These are phyloP conservation scores for Arthrobotrys iridis DNA, from an alignment of 2,329 filamentous ascomycete species.

Conservation along the genomic window DNA sequence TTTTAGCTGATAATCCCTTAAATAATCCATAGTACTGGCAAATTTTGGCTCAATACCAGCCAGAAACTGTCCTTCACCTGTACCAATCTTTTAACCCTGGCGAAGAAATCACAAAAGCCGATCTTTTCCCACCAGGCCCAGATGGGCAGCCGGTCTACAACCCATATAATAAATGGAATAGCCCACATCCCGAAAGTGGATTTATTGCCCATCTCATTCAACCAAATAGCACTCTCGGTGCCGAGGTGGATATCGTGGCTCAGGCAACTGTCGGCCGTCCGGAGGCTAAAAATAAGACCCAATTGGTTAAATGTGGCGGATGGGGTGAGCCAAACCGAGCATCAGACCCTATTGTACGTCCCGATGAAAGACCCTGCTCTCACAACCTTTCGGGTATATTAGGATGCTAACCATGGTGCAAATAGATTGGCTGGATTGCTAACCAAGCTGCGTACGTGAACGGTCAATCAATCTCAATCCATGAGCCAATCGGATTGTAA, in stretches of 20 bases:
- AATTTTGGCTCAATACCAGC: background rate
- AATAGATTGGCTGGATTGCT: too few relatives aligned
- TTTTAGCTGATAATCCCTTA: background rate
- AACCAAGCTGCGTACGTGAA: too few relatives aligned
- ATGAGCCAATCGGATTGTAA: too few relatives aligned
- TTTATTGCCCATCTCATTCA: conserved; percentile 40
- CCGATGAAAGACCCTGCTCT: too few relatives aligned
- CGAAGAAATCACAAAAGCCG: background rate
- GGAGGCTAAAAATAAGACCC: too few relatives aligned
- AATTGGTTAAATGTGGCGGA: too few relatives aligned
- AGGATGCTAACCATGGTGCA: too few relatives aligned
- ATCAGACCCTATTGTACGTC: too few relatives aligned
- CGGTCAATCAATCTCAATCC: too few relatives aligned
- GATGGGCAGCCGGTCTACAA: background rate
- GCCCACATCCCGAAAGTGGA: conserved; percentile 21
- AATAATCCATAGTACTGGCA: background rate
- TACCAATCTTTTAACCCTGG: background rate
- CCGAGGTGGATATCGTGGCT: conserved; percentile 50
- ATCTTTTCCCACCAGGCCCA: background rate
- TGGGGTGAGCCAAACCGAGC: too few relatives aligned
- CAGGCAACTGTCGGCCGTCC: conserved; percentile 47
- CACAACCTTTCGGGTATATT: too few relatives aligned
- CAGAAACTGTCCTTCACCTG: background rate
- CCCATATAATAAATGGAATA: background rate
- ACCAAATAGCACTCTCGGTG: conserved; percentile 30